Base-by-base conservation (phyloP, 2,329 filamentous ascomycete species). In the Alternaria ethzedia region DNA sequence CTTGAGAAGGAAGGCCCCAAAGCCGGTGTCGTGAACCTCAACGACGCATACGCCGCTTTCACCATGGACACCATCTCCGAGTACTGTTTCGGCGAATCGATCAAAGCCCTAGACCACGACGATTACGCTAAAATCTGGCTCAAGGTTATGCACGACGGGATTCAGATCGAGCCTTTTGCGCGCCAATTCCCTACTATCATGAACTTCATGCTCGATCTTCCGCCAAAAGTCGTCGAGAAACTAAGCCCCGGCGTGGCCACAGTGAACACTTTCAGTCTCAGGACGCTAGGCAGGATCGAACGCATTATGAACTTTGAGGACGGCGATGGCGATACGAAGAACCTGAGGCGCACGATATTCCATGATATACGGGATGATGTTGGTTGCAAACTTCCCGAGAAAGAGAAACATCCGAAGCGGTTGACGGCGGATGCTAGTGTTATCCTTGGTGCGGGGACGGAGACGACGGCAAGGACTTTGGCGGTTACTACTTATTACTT, bases 391-490 rank as follows among this genome's bases (percentile, higher is more conserved):
- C 52, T 72, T 10, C 68, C 67, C 2, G 36, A 54, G 13, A 23
- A 60, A 32, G 71, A 75, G 23, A 67, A 67, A 43, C 23, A 56
- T 25, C 54, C 64, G 2, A 30, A 32, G 6, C 60, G 78, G 3
- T 58, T 81, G 20, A 64, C 65, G 32, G 71, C 73, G 13, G 79
- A 81, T 43, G 74, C 69, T 12, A 65, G 73, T 51, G 59, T 73
- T 2, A 57, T 80, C 4, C 59, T 78, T 3, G 70, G 69, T 13
- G 79, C 79, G 7, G 78, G 79, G 1, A 69, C 68, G 2, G 75
- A 77, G 26, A 81, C 79, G 1, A 77, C 77, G 2, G 73, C 75
- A 9, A 47, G 69, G 32, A 61, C 59, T 0, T 3, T 70, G 46
- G 50, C 59, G 3, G 54, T 54, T 0, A 41, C 50, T 4, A 54